Percentiles rank a stretch among this genome's conserved stretches.
phyloP scores from a whole-genome alignment of 768 basidiomycete species.

The Rhodotorula taiwanensis region DNA sequence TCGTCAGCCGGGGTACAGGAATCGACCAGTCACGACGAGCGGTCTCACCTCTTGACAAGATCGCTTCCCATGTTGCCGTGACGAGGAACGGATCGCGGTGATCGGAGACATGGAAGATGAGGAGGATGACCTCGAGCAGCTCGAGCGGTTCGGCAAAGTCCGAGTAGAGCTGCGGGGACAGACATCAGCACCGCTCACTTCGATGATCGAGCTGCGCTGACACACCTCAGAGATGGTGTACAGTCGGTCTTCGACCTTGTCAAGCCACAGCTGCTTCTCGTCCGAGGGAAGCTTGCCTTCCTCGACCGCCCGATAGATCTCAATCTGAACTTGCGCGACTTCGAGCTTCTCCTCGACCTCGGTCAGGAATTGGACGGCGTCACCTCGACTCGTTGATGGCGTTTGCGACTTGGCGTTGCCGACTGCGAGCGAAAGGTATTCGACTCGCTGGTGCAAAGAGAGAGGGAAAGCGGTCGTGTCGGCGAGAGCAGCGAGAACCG shows the following conservation, averaged over 20 bases:
- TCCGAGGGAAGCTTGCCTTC: constrained; percentile 44
- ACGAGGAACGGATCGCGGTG: constrained; percentile 77
- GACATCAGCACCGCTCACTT: neutral
- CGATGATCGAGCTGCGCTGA: too few species aligned
- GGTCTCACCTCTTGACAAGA: constrained; percentile 67
- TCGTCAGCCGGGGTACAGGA: constrained; percentile 61
- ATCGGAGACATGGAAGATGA: constrained; percentile 88
- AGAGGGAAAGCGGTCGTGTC: constrained; percentile 61
- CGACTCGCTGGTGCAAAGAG: constrained; percentile 64
- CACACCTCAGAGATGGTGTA: constrained; percentile 54
- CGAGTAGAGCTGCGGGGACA: constrained; percentile 64
- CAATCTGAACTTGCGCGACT: constrained; percentile 93
- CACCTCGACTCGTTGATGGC: constrained; percentile 51
- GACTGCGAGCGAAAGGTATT: constrained; percentile 88
- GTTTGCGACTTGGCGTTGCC: constrained; percentile 86
- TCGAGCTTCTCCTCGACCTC: constrained; percentile 93
- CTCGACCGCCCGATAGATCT: constrained; percentile 63
- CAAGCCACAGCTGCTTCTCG: constrained; percentile 42
- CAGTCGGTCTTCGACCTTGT: constrained; percentile 46
- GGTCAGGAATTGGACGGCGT: constrained; percentile 86
- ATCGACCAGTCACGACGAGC: constrained; percentile 68
- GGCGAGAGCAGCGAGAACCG: constrained; percentile 72
- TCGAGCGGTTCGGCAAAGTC: constrained; percentile 80
- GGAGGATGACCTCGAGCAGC: constrained; percentile 70
- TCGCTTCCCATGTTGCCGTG: constrained; percentile 77